Base-by-base conservation (phyloP, 1,284 basidiomycete species). In the Vanrija sp. region DNA sequence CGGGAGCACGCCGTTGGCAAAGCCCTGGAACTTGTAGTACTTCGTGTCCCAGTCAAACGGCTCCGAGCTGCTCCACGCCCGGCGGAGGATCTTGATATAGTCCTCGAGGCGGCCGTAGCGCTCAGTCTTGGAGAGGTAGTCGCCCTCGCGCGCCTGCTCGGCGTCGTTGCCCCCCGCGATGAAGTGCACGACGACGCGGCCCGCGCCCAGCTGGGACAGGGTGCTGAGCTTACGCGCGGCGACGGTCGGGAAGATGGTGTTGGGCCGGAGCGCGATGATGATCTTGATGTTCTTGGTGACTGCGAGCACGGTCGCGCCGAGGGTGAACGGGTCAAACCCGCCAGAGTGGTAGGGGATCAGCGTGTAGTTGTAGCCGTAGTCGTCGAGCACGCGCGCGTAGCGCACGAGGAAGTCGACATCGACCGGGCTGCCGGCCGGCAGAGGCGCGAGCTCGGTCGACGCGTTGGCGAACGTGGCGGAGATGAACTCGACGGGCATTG, bases 241-340 rank as follows among this genome's bases (percentile, higher is more conserved):
- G 10, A 65, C 64, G 4, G 65, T 67, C 14, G 65, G 65, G 54
- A 55, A 67, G 62, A 67, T 65, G 44, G 65, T 67, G 42, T 67
- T 67, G 20, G 65, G 65, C 50, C 65, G 50, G 4, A 67, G 56
- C 20, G 65, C 65, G 44, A 67, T 64, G 49, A 67, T 60, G 42
- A 65, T 47, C 37, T 54, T 61, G 45, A 67, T 47, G 41, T 63
- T 62, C 49, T 65, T 65, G 53, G 65, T 67, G 15, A 61, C 59
- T 6, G 64, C 49, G 18, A 57, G 47, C 42, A 67, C 60, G 37
- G 54, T 56, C 6, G 65, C 61, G 14, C 60, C 65, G 46, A 67
- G 45, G 23, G 64, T 65, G 57, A 67, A 67, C 2, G 65, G 65
- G 58, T 67, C 65, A 35, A 64, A 64, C n/a, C 58, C 51, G 22